Evolutionary conservation across 352 stramenopile species (phyloP).

Genomic region (Globisporangium perplexum): DNA sequence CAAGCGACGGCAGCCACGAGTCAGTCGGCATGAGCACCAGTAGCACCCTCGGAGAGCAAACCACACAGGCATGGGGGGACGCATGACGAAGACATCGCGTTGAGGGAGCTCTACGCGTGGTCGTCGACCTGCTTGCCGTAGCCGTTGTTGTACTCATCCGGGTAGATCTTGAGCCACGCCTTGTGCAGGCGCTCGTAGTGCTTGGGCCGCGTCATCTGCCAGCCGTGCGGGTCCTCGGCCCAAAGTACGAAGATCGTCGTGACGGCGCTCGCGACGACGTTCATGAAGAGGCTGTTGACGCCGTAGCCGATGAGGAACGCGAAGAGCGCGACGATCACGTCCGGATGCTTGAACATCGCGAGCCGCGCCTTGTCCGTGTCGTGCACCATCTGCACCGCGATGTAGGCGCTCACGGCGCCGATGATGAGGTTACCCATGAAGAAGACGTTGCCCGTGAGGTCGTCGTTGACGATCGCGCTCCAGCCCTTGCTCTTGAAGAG

Average conservation of each 20-base stretch:
- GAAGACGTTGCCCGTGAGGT: constrained; percentile 82
- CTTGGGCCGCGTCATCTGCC: constrained; percentile 64
- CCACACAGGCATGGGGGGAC: neutral
- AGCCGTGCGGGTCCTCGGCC: constrained; percentile 73
- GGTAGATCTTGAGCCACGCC: constrained; percentile 78
- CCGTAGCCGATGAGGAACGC: constrained; percentile 71
- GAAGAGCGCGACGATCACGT: constrained; percentile 63
- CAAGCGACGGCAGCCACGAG: neutral
- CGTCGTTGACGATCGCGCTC: constrained; percentile 87
- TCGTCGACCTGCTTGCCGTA: constrained; percentile 53
- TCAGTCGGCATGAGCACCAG: neutral
- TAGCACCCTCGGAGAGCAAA: neutral
- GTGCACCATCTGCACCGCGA: constrained; percentile 47
- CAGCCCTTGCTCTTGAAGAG: constrained; percentile 78
- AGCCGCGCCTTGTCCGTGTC: constrained; percentile 42
- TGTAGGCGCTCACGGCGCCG: constrained; percentile 57
- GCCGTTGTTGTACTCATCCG: constrained; percentile 80
- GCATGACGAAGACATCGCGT: neutral
- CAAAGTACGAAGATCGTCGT: constrained; percentile 83
- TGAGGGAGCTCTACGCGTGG: constrained; percentile 4
- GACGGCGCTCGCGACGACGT: constrained; percentile 66
- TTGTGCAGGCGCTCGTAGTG: constrained; percentile 68
- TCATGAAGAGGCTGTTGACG: constrained; percentile 72
- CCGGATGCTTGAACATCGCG: constrained; percentile 57
- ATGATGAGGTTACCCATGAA: constrained; percentile 79